These are phyloP conservation scores for Termitomyces sp. DNA, from an alignment of 768 basidiomycete species.

Conservation along the genomic window DNA sequence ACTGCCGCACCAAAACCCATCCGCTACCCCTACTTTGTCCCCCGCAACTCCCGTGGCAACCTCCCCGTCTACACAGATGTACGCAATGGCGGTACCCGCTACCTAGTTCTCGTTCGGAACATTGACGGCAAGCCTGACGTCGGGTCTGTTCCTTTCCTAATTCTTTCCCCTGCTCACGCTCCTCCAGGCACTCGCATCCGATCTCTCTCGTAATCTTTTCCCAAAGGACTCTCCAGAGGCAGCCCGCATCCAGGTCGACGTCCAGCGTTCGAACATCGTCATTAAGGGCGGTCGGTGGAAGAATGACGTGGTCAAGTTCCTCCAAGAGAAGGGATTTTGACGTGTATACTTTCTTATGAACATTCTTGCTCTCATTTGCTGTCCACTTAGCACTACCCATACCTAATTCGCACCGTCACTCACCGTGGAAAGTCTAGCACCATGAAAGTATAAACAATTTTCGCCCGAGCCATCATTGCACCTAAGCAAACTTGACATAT, in stretches of 20 bases:
- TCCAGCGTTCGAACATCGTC: constrained; percentile 44
- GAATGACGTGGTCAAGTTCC: constrained; percentile 54
- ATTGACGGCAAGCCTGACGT: constrained; percentile 61
- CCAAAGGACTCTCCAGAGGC: constrained; percentile 37
- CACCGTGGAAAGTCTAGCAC: constrained; percentile 3
- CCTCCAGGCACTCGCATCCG: constrained; percentile 50
- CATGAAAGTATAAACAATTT: background rate
- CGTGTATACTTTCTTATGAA: background rate
- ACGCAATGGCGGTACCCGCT: constrained; percentile 57
- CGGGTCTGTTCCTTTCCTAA: constrained; percentile 18
- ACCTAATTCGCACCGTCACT: constrained; percentile 4
- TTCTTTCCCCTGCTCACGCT: constrained; percentile 10
- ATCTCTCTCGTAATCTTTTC: constrained; percentile 50
- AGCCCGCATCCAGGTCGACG: constrained; percentile 40
- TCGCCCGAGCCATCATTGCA: background rate
- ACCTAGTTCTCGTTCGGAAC: constrained; percentile 57
- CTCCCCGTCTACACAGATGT: constrained; percentile 75
- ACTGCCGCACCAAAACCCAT: constrained; percentile 1
- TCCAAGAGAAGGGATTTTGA: constrained; percentile 61
- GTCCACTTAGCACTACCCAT: constrained; percentile 5
- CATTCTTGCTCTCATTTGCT: constrained; percentile 7
- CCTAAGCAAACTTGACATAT: background rate
- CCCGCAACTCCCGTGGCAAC: constrained; percentile 59
- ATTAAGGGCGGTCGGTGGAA: constrained; percentile 64
- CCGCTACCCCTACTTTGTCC: constrained; percentile 47